phyloP scores from a whole-genome alignment of 1,284 basidiomycete genomes.

The Leccinum fuscescens region DNA sequence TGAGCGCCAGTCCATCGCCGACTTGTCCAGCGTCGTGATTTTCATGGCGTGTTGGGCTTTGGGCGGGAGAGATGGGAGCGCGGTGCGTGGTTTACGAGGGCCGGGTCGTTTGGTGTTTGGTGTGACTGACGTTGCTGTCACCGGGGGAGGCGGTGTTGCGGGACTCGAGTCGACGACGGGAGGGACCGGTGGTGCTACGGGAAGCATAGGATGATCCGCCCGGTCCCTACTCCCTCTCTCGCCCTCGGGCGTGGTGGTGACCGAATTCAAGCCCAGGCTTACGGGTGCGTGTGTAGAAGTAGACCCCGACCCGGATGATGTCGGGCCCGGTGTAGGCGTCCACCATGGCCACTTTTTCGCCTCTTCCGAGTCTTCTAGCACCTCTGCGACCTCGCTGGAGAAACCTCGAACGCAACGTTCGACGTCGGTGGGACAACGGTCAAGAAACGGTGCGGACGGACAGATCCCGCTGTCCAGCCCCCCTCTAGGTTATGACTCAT shows the following conservation, averaged over 20 bases:
- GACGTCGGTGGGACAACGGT: background rate
- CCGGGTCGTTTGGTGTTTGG: conserved; percentile 47
- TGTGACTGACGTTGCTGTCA: background rate
- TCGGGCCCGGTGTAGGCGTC: conserved; percentile 25
- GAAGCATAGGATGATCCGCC: background rate
- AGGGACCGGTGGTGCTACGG: background rate
- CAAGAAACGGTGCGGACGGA: background rate
- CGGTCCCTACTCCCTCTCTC: background rate
- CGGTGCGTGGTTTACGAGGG: conserved; percentile 61
- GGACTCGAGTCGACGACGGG: conserved; percentile 12
- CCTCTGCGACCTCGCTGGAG: conserved; percentile 67
- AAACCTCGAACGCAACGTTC: background rate
- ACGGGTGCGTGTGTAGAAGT: background rate
- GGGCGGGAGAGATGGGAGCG: conserved; percentile 47
- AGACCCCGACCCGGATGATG: conserved; percentile 16
- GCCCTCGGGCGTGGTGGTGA: background rate
- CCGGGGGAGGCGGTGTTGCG: conserved; percentile 13
- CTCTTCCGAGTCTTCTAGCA: conserved; percentile 66
- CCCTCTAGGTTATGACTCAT: background rate
- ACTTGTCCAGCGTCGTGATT: conserved; percentile 78
- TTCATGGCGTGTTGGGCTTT: conserved; percentile 60
- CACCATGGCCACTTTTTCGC: conserved; percentile 71
- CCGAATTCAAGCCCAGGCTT: background rate
- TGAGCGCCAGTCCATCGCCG: conserved; percentile 76
- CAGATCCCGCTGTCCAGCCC: conserved; percentile 1